Evolutionary conservation across 345 rosid species (phyloP), one percentile per base, ranked within the genome.

Genomic region (Chamaenerion angustifolium): DNA sequence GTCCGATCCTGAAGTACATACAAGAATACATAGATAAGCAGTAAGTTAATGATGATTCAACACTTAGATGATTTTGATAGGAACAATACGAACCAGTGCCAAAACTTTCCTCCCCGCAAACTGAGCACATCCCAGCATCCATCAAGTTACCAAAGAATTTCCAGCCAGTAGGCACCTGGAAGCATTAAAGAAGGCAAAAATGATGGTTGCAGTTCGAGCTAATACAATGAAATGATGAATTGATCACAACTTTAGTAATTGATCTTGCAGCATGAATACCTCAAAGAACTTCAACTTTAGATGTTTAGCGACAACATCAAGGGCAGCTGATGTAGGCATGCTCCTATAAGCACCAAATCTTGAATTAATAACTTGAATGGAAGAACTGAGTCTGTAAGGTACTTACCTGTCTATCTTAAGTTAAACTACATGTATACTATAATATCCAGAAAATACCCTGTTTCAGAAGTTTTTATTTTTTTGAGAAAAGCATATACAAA

Each of bases 321-420:
- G 94, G 46, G 97, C 99, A 64, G 97, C 95, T 48, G 97, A 88
- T 41, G 99, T 93, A 21, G 99, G 99, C 97, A 93, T 93, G 78
- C 97, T 93, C 99, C 97, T 93, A 63, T 54, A 76, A 61, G 48
- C 11, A 56, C 42, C 18, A 72, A 56, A 51, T 7, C n/a, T 31
- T 14, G 14, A 14, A n/a, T 31, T 14, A 25, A 23, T 40, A 49
- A 16, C 13, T 49, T 12, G 6, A 27, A 49, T 31, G 17, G 53
- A 40, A 35, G 16, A 50, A 31, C 13, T 3, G 8, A 31, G 37
- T 8, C 6, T 31, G 37, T 5, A 31, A 31, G 37, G 37, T 31
- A 31, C 8, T 31, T 31, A 31, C 1, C 5, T 31, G 37, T 8
- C 37, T 31, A 31, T 31, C 8, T 31, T 31, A 31, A 31, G 37